phyloP scores from a whole-genome alignment of 768 basidiomycete genomes.

The Suillus decipiens region DNA sequence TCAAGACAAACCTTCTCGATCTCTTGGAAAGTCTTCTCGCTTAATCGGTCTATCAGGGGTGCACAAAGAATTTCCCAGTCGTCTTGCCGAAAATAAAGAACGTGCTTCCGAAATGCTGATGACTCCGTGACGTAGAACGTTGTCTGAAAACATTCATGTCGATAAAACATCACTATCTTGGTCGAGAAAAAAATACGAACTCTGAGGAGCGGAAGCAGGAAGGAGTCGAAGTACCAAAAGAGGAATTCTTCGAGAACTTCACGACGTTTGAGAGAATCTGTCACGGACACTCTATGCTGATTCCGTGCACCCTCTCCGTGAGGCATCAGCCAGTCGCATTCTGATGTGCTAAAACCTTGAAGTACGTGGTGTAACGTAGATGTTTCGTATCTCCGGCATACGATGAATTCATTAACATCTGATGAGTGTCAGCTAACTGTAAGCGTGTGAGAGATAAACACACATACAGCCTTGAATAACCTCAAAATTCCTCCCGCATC shows the following conservation, averaged over 20 bases:
- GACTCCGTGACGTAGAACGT: slow-evolving; percentile 95
- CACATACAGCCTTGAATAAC: slow-evolving; percentile 55
- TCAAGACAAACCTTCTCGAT: slow-evolving; percentile 58
- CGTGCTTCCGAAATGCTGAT: slow-evolving; percentile 75
- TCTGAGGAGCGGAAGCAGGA: slow-evolving; percentile 76
- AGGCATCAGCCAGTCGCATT: slow-evolving; percentile 79
- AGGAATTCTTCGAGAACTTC: slow-evolving; percentile 85
- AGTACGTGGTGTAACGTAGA: slow-evolving; percentile 73
- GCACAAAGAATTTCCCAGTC: slow-evolving; percentile 87
- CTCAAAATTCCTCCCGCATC: slow-evolving; percentile 63
- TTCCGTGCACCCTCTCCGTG: slow-evolving; percentile 35
- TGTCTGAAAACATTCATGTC: slow-evolving; percentile 50
- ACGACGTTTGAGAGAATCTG: slow-evolving; percentile 74
- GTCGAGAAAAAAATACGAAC: slow-evolving; percentile 40
- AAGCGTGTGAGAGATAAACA: slow-evolving; percentile 3
- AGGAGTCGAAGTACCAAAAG: slow-evolving; percentile 93
- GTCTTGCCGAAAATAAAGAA: slow-evolving; percentile 92
- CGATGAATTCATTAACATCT: slow-evolving; percentile 80
- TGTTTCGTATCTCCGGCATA: slow-evolving; percentile 78
- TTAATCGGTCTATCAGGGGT: slow-evolving; percentile 79
- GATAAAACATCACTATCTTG: background rate
- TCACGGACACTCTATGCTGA: slow-evolving; percentile 55
- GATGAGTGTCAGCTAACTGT: background rate
- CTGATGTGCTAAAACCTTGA: slow-evolving; percentile 72
- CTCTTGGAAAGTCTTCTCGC: slow-evolving; percentile 66